phyloP scores from a whole-genome alignment of 805 yeast genomes.

The Spathaspora boniae region DNA sequence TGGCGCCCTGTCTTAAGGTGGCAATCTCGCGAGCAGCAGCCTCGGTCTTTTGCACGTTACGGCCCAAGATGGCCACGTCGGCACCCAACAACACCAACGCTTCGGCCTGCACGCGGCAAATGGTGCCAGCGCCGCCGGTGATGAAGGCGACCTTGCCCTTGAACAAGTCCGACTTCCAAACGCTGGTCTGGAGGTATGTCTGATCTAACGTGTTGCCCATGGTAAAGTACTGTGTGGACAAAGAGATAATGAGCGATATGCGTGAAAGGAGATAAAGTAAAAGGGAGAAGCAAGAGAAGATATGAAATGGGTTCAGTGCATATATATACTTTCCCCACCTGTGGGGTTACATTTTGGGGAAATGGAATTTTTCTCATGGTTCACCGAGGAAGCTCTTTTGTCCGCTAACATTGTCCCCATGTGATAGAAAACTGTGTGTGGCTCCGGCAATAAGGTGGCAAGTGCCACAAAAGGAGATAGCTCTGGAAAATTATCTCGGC shows the following conservation, averaged over 20 bases:
- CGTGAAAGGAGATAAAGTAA: too few species aligned
- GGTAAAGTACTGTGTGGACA: too few species aligned
- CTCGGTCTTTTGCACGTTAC: slow-evolving; percentile 64
- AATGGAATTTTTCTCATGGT: too few species aligned
- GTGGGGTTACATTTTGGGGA: not conserved
- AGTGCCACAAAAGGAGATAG: too few species aligned
- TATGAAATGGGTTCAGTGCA: not conserved
- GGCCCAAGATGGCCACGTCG: slow-evolving; percentile 79
- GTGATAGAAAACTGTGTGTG: too few species aligned
- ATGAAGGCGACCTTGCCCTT: slow-evolving; percentile 83
- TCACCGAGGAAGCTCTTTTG: too few species aligned
- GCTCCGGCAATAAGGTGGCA: too few species aligned
- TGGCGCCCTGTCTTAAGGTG: slow-evolving; percentile 53
- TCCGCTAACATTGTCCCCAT: too few species aligned
- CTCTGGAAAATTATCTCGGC: too few species aligned
- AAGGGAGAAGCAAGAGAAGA: too few species aligned
- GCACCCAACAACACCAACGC: slow-evolving; percentile 84
- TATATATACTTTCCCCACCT: not conserved
- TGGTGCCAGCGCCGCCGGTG: slow-evolving; percentile 97
- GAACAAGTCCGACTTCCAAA: slow-evolving; percentile 62
- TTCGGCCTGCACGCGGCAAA: slow-evolving; percentile 85
- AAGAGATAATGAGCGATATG: too few species aligned
- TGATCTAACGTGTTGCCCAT: slow-evolving; percentile 25
- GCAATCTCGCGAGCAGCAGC: slow-evolving; percentile 65
- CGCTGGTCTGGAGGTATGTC: slow-evolving; percentile 24